Conservation (phyloP, 139 green algal species). For the Deuterostichococcus epilithicus region DNA sequence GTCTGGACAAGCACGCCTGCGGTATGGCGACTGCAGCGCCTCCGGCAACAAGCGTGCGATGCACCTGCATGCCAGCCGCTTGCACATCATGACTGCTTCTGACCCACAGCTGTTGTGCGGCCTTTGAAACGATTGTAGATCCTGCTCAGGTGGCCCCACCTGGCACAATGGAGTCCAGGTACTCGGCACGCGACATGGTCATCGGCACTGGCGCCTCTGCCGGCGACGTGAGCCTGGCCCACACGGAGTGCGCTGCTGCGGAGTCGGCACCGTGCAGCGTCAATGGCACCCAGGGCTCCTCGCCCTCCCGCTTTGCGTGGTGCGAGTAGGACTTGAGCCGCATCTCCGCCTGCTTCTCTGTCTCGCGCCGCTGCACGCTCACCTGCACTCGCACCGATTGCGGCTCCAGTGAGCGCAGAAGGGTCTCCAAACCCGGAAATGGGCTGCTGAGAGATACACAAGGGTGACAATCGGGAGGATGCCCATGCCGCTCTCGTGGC, state of each 20-base stretch:
- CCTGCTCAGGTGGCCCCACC: neutral
- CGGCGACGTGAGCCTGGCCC: neutral
- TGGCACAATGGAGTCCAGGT: constrained; percentile 2
- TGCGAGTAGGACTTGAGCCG: constrained; percentile 61
- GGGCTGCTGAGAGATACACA: too few relatives aligned
- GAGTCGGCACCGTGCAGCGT: constrained; percentile 7
- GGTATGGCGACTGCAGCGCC: too few relatives aligned
- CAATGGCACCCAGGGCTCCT: constrained; percentile 38
- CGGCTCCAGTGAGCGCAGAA: too few relatives aligned
- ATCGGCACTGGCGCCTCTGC: neutral
- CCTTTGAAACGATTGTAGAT: neutral
- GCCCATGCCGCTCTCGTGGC: too few relatives aligned
- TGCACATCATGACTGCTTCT: too few relatives aligned
- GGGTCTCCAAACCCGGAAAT: too few relatives aligned
- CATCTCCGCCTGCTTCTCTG: constrained; percentile 75
- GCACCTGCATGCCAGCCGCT: too few relatives aligned
- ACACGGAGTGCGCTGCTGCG: neutral
- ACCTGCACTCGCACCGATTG: too few relatives aligned
- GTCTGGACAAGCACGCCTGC: too few relatives aligned
- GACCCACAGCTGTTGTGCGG: too few relatives aligned
- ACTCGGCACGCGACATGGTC: neutral
- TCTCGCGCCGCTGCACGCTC: constrained; percentile 76
- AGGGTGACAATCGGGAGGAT: too few relatives aligned
- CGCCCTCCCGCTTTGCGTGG: constrained; percentile 46
- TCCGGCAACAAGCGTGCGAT: too few relatives aligned